A percentile compares a stretch with the other conserved stretches of the same genome.
Evolutionary conservation across 768 basidiomycete genomes (phyloP).

Genomic region (Tylopilus cervinicoccineus): DNA sequence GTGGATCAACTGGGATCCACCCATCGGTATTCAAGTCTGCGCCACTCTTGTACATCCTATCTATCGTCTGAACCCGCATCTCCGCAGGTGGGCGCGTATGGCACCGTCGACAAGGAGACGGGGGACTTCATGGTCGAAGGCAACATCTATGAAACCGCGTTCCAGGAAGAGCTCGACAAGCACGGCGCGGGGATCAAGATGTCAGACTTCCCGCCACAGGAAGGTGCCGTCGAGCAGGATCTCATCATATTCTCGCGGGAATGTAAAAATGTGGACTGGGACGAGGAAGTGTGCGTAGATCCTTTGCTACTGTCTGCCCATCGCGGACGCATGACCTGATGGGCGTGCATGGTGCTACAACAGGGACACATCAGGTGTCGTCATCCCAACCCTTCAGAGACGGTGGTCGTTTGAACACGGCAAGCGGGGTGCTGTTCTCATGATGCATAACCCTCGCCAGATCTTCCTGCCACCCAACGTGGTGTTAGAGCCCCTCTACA

Average conservation of each 20-base stretch:
- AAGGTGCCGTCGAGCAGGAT: conserved; percentile 18
- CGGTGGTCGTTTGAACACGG: conserved; percentile 28
- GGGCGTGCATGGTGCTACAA: not conserved
- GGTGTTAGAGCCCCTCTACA: conserved; percentile 25
- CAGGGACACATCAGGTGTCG: conserved; percentile 18
- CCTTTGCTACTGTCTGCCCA: not conserved
- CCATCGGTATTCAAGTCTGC: conserved; percentile 23
- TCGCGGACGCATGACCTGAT: not conserved
- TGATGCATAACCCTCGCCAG: conserved; percentile 29
- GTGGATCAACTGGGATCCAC: conserved; percentile 38
- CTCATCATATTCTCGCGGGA: conserved; percentile 23
- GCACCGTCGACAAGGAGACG: conserved; percentile 27
- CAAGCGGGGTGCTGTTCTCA: conserved; percentile 29
- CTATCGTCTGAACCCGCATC: not conserved
- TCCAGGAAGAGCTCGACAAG: conserved; percentile 16
- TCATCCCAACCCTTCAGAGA: conserved; percentile 27
- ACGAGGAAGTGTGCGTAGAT: conserved; percentile 17
- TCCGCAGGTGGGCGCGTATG: conserved; percentile 35
- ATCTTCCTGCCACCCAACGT: conserved; percentile 15
- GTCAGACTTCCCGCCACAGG: conserved; percentile 13
- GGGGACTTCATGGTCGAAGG: conserved; percentile 32
- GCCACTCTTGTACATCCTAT: not conserved
- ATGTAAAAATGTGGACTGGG: conserved; percentile 7
- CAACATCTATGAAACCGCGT: conserved; percentile 30
- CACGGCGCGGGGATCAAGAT: conserved; percentile 11